phyloP scores from a whole-genome alignment of 441 rosid species.

The Brassica hybrid region DNA sequence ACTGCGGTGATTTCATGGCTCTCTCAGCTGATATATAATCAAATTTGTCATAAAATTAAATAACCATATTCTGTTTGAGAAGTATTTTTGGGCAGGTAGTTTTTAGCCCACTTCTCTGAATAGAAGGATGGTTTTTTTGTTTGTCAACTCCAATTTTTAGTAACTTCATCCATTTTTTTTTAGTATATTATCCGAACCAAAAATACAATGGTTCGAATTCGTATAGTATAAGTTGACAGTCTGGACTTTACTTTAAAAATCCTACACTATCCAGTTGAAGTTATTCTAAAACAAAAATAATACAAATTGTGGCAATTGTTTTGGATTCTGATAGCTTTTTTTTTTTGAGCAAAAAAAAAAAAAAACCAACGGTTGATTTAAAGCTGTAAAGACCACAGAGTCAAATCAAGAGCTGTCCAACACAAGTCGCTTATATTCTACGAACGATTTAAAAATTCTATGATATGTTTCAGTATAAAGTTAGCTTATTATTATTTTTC shows the following conservation, averaged over 20 bases:
- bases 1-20: constrained; percentile 9
- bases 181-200: neutral
- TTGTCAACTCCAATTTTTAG: neutral
- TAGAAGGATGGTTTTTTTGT: neutral
- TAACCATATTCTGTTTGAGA: neutral
- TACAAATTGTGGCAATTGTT: neutral
- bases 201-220: neutral
- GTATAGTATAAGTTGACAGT: neutral
- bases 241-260: neutral
- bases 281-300: neutral
- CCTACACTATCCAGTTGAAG: neutral
- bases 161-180: neutral
- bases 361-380: neutral
- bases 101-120: neutral
- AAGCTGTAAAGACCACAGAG: neutral
- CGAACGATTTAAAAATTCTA: constrained; percentile 14
- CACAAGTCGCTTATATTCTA: constrained; percentile 31
- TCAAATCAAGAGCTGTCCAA: constrained; percentile 11
- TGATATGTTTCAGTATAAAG: constrained; percentile 10
- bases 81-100: neutral
- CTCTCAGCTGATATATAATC: neutral
- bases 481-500: too few relatives aligned
- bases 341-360: too few relatives aligned
- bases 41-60: neutral
- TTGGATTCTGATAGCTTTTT: neutral